A percentile compares a stretch with the other conserved stretches of the same genome.
Evolutionary conservation across 2,329 filamentous ascomycete species (phyloP).

Genomic region (Cladosporium cucumerinum): DNA sequence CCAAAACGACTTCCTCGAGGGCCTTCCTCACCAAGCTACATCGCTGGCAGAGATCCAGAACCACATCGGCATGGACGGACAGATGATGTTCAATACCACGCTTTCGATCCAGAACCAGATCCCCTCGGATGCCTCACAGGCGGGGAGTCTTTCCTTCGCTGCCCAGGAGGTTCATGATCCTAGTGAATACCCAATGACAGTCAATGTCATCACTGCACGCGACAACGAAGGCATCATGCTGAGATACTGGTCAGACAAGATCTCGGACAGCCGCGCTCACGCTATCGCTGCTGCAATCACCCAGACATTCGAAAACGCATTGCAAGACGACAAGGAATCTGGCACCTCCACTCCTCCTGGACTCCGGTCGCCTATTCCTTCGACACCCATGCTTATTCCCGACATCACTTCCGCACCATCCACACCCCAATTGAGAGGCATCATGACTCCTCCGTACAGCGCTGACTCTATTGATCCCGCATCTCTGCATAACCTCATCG

Average conservation of each 20-base stretch:
- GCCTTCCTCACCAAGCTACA: slow-evolving; percentile 18
- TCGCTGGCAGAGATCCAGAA: slow-evolving; percentile 61
- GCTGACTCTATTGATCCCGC: not conserved
- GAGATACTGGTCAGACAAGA: slow-evolving; percentile 16
- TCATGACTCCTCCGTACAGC: slow-evolving; percentile 3
- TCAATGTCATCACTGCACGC: slow-evolving; percentile 10
- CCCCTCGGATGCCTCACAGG: not conserved
- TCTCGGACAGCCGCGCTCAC: slow-evolving; percentile 12
- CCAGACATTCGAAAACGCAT: slow-evolving; percentile 13
- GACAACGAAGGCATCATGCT: slow-evolving; percentile 15
- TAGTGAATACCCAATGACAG: slow-evolving; percentile 16
- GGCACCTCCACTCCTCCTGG: not conserved
- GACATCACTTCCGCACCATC: slow-evolving; percentile 6
- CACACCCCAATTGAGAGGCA: slow-evolving; percentile 6
- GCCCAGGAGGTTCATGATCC: slow-evolving; percentile 13
- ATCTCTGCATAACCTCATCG: slow-evolving; percentile 10
- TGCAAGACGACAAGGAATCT: slow-evolving; percentile 4
- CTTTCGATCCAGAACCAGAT: slow-evolving; percentile 46
- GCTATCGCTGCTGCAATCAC: slow-evolving; percentile 13
- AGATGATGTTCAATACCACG: slow-evolving; percentile 18
- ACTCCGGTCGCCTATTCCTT: not conserved
- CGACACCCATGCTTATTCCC: slow-evolving; percentile 7
- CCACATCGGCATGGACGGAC: slow-evolving; percentile 60
- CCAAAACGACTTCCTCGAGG: slow-evolving; percentile 15
- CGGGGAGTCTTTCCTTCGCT: slow-evolving; percentile 8